Percentiles rank a stretch among this genome's conserved stretches.
Evolutionary conservation across 257 asterid genomes (phyloP).

Genomic region (Coffea canephora): DNA sequence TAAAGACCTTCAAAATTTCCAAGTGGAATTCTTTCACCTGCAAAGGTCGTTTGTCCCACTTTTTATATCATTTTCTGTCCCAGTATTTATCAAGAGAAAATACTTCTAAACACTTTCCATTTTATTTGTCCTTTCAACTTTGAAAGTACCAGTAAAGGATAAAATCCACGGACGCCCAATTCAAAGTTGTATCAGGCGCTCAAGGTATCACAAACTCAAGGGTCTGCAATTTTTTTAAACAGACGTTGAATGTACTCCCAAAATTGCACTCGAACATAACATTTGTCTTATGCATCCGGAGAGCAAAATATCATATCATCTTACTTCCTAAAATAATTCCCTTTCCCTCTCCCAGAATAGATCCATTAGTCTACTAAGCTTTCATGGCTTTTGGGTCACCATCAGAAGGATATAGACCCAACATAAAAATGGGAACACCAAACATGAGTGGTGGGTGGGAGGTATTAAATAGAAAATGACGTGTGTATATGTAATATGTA

Average conservation of each 20-base stretch:
- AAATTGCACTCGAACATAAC: not conserved
- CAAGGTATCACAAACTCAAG: not conserved
- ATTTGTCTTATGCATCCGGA: not conserved
- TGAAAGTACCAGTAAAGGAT: too few relatives aligned
- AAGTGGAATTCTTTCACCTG: too few relatives aligned
- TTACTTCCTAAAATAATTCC: not conserved
- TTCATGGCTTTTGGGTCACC: conserved; percentile 14
- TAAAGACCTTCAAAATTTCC: too few relatives aligned
- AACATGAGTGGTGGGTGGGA: conserved; percentile 28
- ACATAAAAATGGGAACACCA: conserved; percentile 20
- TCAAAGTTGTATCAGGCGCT: not conserved
- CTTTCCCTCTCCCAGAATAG: not conserved
- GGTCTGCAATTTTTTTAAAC: too few relatives aligned
- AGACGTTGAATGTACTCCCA: not conserved
- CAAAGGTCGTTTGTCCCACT: too few relatives aligned
- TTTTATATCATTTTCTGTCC: too few relatives aligned
- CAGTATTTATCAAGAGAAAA: too few relatives aligned
- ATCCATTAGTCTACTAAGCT: not conserved
- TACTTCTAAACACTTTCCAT: not conserved
- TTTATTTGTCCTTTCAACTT: not conserved
- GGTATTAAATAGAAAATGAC: conserved; percentile 25
- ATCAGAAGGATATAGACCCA: conserved; percentile 26
- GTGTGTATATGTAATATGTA: not conserved
- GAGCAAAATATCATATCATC: not conserved
- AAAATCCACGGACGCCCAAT: not conserved